phyloP scores from a whole-genome alignment of 2,329 filamentous ascomycete genomes.

The Botrytis porri region DNA sequence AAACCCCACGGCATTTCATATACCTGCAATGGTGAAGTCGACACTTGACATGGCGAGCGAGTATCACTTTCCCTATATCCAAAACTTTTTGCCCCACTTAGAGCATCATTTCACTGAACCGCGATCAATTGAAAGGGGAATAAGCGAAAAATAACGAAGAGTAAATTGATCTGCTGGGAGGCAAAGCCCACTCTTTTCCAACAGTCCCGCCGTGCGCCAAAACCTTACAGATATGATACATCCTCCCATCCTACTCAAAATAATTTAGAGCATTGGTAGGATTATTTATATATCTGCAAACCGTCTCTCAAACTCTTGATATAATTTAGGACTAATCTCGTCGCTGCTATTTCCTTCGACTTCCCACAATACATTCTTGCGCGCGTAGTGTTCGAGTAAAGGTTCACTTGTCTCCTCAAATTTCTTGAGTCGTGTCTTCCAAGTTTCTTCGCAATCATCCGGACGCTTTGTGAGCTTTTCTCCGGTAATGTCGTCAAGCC shows the following conservation, averaged over 20 bases:
- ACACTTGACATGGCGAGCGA: background rate
- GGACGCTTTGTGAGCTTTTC: constrained; percentile 77
- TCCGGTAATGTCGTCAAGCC: constrained; percentile 86
- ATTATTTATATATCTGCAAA: constrained; percentile 49
- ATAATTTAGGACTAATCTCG: constrained; percentile 90
- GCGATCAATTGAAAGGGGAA: background rate
- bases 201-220: constrained; percentile 1
- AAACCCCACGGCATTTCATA: background rate
- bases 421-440: constrained; percentile 73
- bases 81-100: background rate
- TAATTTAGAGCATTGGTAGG: background rate
- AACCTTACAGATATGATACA: constrained; percentile 4
- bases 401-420: constrained; percentile 86
- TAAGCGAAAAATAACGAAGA: background rate
- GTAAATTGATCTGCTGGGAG: background rate
- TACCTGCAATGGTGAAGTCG: background rate
- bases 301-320: constrained; percentile 73
- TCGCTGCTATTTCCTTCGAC: constrained; percentile 88
- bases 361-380: constrained; percentile 78
- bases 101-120: background rate
- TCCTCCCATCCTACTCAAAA: constrained; percentile 4
- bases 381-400: constrained; percentile 83
- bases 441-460: constrained; percentile 86
- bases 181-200: background rate
- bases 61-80: background rate